Evolutionary conservation across 2,329 filamentous ascomycete genomes (phyloP).

Genomic region (Tolypocladium ovalisporum): DNA sequence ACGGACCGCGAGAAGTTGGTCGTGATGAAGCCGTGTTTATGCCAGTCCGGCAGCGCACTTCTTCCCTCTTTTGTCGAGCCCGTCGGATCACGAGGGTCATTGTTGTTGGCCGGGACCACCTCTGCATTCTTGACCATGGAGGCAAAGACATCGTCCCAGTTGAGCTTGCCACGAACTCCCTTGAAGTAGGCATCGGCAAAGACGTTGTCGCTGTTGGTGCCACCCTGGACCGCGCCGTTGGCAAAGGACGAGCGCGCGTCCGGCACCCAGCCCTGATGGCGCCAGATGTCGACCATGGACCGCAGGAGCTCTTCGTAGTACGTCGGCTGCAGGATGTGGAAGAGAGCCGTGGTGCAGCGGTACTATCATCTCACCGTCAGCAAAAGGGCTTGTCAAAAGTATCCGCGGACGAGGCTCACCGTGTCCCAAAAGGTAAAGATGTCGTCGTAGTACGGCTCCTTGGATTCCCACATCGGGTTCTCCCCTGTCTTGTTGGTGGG

Average conservation of each 20-base stretch:
- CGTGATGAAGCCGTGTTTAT: constrained; percentile 53
- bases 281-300: constrained; percentile 58
- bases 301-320: constrained; percentile 56
- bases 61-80: constrained; percentile 57
- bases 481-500: constrained; percentile 62
- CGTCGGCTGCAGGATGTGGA: constrained; percentile 53
- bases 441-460: constrained; percentile 61
- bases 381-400: neutral
- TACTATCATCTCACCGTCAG: constrained; percentile 27
- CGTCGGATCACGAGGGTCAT: constrained; percentile 44
- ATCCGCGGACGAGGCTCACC: constrained; percentile 2
- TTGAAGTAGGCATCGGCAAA: constrained; percentile 64
- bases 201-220: constrained; percentile 61
- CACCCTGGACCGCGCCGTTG: constrained; percentile 60
- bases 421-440: constrained; percentile 59
- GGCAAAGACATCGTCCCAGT: constrained; percentile 52
- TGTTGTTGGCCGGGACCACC: constrained; percentile 45
- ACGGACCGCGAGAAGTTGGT: constrained; percentile 49
- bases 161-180: constrained; percentile 47
- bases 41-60: constrained; percentile 60
- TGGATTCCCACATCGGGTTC: constrained; percentile 53
- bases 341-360: constrained; percentile 52
- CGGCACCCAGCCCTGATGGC: constrained; percentile 52
- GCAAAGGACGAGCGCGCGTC: constrained; percentile 57
- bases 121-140: constrained; percentile 61